Percentiles rank a stretch among this genome's conserved stretches.
These are phyloP conservation scores for Diaporthe humulicola DNA, from an alignment of 2,329 filamentous ascomycete genomes.

Conservation along the genomic window DNA sequence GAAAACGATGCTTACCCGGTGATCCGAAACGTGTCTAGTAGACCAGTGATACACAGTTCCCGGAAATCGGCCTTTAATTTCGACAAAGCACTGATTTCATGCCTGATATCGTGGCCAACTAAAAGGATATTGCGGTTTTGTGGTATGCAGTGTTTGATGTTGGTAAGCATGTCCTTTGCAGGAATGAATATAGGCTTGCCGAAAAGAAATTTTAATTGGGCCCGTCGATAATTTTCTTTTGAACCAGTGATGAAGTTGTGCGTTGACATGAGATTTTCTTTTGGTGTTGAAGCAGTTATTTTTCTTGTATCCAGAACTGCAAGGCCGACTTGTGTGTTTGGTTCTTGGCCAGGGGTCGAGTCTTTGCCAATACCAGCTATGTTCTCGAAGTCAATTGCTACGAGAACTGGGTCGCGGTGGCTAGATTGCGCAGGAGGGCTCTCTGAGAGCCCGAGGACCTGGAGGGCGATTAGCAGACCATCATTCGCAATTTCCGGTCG, in stretches of 20 bases:
- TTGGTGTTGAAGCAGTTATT: not conserved
- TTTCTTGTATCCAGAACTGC: not conserved
- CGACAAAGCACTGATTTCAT: not conserved
- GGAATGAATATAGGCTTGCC: not conserved
- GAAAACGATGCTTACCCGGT: not conserved
- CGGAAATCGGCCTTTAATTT: not conserved
- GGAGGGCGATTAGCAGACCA: not conserved
- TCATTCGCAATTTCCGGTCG: not conserved
- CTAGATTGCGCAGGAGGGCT: not conserved
- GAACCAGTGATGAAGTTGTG: not conserved
- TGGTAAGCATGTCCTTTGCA: not conserved
- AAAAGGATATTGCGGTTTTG: not conserved
- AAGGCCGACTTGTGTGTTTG: not conserved
- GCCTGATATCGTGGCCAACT: not conserved
- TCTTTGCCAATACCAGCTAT: not conserved
- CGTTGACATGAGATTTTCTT: not conserved
- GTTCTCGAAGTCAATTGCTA: not conserved
- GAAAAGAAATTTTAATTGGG: not conserved
- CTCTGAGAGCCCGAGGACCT: not conserved
- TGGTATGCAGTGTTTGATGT: not conserved
- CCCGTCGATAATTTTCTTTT: not conserved
- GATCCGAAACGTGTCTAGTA: not conserved
- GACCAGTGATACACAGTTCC: not conserved
- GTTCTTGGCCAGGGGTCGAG: not conserved
- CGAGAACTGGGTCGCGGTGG: not conserved